These are phyloP conservation scores for Carex parvula DNA, from an alignment of 176 grass and related monocot genomes.

Conservation along the genomic window DNA sequence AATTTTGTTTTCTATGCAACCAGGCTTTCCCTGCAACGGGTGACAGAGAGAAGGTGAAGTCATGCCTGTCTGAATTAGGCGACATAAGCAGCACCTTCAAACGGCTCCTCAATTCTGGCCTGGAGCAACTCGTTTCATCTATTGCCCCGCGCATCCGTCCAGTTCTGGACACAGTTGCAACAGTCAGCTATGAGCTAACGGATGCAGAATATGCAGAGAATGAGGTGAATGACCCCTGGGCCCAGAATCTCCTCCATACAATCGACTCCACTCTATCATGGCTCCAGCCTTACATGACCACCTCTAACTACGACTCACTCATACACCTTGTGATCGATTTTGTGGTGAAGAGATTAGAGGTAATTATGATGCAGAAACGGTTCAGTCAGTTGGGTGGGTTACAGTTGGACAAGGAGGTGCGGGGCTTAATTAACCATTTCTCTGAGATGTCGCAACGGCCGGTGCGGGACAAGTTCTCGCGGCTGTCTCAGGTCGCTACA, in stretches of 20 bases:
- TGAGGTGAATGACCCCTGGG: slow-evolving; percentile 90
- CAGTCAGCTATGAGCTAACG: slow-evolving; percentile 76
- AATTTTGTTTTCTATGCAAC: slow-evolving; percentile 5
- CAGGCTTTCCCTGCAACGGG: slow-evolving; percentile 72
- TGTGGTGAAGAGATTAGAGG: slow-evolving; percentile 89
- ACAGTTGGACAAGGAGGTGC: slow-evolving; percentile 84
- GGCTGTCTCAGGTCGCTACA: slow-evolving; percentile 86
- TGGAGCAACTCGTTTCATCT: slow-evolving; percentile 77
- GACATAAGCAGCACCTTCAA: slow-evolving; percentile 77
- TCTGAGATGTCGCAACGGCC: slow-evolving; percentile 86
- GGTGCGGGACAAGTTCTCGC: slow-evolving; percentile 83
- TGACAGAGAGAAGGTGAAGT: slow-evolving; percentile 92
- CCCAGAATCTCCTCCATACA: slow-evolving; percentile 79
- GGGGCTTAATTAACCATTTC: slow-evolving; percentile 89
- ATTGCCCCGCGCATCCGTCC: slow-evolving; percentile 64
- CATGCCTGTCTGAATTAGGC: slow-evolving; percentile 74
- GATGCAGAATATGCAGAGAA: slow-evolving; percentile 85
- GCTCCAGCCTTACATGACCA: slow-evolving; percentile 80
- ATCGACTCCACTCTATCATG: slow-evolving; percentile 67
- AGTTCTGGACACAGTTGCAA: slow-evolving; percentile 73
- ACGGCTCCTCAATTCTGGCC: slow-evolving; percentile 66
- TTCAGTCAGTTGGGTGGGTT: slow-evolving; percentile 92
- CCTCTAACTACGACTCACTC: slow-evolving; percentile 85
- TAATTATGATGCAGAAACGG: slow-evolving; percentile 98
- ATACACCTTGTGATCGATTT: slow-evolving; percentile 79